Percentiles rank a stretch among this genome's conserved stretches.
These are phyloP conservation scores for Globisporangium orthogonon DNA, from an alignment of 352 stramenopile species.

Conservation along the genomic window DNA sequence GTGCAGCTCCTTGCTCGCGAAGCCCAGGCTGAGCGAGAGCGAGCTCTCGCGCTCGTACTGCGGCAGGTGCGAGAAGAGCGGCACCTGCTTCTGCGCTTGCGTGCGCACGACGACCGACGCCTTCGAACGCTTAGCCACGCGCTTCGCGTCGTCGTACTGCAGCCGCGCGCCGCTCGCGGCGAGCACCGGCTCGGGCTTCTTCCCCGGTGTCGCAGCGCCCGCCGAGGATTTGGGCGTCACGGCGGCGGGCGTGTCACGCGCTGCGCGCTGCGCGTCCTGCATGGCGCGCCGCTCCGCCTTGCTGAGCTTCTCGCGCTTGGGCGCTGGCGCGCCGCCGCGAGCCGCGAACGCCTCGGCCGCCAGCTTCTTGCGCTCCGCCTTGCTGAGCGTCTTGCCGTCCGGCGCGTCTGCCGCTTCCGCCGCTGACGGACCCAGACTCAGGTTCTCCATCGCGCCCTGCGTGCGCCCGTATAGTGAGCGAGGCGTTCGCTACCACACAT, in stretches of 20 bases:
- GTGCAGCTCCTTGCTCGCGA: slow-evolving; percentile 82
- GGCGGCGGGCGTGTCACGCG: slow-evolving; percentile 46
- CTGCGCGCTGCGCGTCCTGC: slow-evolving; percentile 87
- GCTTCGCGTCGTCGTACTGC: slow-evolving; percentile 80
- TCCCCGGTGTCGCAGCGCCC: slow-evolving; percentile 10
- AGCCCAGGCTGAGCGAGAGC: slow-evolving; percentile 62
- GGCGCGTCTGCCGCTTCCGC: not conserved
- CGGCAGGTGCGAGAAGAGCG: slow-evolving; percentile 80
- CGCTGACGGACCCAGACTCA: slow-evolving; percentile 34
- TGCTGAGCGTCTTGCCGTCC: slow-evolving; percentile 41
- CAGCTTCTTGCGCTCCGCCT: slow-evolving; percentile 67
- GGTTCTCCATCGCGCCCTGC: slow-evolving; percentile 36
- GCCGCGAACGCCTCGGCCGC: slow-evolving; percentile 55
- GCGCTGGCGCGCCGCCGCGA: slow-evolving; percentile 22
- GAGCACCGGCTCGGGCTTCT: slow-evolving; percentile 24
- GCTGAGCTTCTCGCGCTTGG: slow-evolving; percentile 79
- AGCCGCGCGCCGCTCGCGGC: slow-evolving; percentile 44
- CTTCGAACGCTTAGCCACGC: slow-evolving; percentile 71
- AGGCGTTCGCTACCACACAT: not conserved
- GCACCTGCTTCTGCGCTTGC: slow-evolving; percentile 74
- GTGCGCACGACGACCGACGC: slow-evolving; percentile 58
- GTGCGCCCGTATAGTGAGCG: too few relatives aligned
- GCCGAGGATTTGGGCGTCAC: not conserved
- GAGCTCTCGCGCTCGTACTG: slow-evolving; percentile 82
- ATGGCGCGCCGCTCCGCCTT: slow-evolving; percentile 91